These are phyloP conservation scores for Boeremia lycopersici DNA, from an alignment of 2,329 filamentous ascomycete species.

Conservation along the genomic window DNA sequence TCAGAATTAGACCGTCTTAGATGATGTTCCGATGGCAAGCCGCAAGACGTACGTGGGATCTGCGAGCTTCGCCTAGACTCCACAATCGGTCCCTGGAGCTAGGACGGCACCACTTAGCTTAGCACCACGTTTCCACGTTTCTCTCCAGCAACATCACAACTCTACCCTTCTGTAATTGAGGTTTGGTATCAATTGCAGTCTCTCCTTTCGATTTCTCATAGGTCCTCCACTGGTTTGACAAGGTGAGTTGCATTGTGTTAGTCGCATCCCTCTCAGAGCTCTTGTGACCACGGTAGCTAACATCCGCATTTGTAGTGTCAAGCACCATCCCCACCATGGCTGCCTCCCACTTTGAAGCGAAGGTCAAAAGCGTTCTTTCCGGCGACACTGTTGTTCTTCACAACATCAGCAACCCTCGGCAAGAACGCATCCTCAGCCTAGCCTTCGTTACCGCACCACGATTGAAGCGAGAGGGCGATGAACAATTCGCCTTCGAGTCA, in stretches of 20 bases:
- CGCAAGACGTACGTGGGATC: constrained; percentile 13
- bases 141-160: constrained; percentile 18
- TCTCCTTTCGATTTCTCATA: constrained; percentile 8
- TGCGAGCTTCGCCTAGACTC: constrained; percentile 22
- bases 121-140: constrained; percentile 15
- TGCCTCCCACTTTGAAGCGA: constrained; percentile 46
- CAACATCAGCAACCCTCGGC: constrained; percentile 77
- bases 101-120: constrained; percentile 16
- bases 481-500: constrained; percentile 91
- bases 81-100: constrained; percentile 24
- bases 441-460: constrained; percentile 92
- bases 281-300: constrained; percentile 18
- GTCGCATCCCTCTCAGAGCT: background rate
- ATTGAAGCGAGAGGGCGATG: constrained; percentile 85
- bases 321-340: constrained; percentile 34
- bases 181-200: constrained; percentile 25
- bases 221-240: constrained; percentile 16
- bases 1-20: background rate
- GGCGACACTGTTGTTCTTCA: constrained; percentile 89
- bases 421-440: constrained; percentile 86
- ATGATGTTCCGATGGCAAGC: constrained; percentile 1
- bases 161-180: constrained; percentile 14
- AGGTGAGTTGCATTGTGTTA: constrained; percentile 7
- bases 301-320: constrained; percentile 9
- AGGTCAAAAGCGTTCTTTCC: constrained; percentile 90